Conservation (phyloP, 106 monocot species). For the Apostasia ramifera region DNA sequence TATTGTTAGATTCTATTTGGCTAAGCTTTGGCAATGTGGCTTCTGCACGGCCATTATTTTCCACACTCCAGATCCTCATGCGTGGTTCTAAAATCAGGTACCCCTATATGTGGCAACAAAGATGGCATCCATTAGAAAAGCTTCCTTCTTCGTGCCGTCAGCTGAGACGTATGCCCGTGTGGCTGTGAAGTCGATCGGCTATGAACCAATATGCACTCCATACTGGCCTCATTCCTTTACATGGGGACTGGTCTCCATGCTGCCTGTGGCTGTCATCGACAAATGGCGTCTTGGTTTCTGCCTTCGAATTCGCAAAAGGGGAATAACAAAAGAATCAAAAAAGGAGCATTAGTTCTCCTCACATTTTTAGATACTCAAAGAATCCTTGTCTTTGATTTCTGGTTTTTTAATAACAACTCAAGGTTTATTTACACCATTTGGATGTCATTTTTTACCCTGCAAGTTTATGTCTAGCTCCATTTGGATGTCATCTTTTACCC, state of each 20-base stretch:
- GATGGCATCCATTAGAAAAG: constrained; percentile 82
- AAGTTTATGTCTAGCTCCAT: too few relatives aligned
- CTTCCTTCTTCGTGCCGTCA: constrained; percentile 80
- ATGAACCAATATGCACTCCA: constrained; percentile 79
- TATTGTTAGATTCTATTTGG: too few relatives aligned
- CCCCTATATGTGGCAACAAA: constrained; percentile 92
- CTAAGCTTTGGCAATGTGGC: too few relatives aligned
- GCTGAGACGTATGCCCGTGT: constrained; percentile 59
- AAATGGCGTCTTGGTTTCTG: constrained; percentile 64
- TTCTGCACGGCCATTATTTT: too few relatives aligned
- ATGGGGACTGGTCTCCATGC: constrained; percentile 56
- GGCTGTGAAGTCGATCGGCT: constrained; percentile 61
- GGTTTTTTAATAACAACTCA: too few relatives aligned
- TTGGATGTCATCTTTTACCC: too few relatives aligned
- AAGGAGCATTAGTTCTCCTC: constrained; percentile 20
- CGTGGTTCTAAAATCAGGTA: constrained; percentile 33
- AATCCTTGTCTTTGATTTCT: too few relatives aligned
- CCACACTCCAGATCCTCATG: neutral
- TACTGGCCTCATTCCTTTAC: constrained; percentile 89
- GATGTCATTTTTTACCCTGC: too few relatives aligned
- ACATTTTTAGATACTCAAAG: too few relatives aligned
- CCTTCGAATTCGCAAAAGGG: constrained; percentile 64
- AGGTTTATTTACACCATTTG: too few relatives aligned
- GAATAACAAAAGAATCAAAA: constrained; percentile 58
- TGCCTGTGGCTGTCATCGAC: constrained; percentile 62